phyloP scores from a whole-genome alignment of 2,329 filamentous ascomycete species.

The Aureobasidium sp. region DNA sequence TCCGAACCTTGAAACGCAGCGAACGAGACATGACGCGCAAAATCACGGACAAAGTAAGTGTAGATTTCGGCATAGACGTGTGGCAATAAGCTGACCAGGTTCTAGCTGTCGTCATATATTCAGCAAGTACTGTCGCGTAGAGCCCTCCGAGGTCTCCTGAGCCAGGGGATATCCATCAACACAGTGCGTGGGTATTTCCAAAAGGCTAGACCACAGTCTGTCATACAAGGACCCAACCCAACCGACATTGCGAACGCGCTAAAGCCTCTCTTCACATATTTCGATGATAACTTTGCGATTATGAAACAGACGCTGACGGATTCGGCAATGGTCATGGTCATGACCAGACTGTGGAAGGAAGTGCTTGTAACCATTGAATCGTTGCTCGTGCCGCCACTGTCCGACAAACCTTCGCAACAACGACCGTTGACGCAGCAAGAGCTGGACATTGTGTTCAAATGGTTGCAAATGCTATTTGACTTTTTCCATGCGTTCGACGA shows the following conservation, averaged over 20 bases:
- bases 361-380: conserved; percentile 85
- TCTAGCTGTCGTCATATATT: conserved; percentile 81
- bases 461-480: conserved; percentile 81
- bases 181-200: conserved; percentile 56
- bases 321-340: conserved; percentile 95
- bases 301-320: conserved; percentile 96
- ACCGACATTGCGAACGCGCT: conserved; percentile 74
- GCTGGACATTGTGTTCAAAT: conserved; percentile 89
- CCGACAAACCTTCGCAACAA: conserved; percentile 86
- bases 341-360: conserved; percentile 97
- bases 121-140: conserved; percentile 79
- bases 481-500: conserved; percentile 96
- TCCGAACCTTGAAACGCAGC: conserved; percentile 87
- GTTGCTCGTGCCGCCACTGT: conserved; percentile 84
- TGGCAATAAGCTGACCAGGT: conserved; percentile 30
- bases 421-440: conserved; percentile 78
- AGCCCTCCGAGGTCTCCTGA: conserved; percentile 67
- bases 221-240: conserved; percentile 44
- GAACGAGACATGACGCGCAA: conserved; percentile 97
- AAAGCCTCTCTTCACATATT: conserved; percentile 82
- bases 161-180: conserved; percentile 63
- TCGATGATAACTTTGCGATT: conserved; percentile 97
- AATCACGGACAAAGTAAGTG: conserved; percentile 86
- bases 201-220: conserved; percentile 43
- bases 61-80: neutral